Conservation (phyloP, 116 monocot genomes). For the Zostera marina region DNA sequence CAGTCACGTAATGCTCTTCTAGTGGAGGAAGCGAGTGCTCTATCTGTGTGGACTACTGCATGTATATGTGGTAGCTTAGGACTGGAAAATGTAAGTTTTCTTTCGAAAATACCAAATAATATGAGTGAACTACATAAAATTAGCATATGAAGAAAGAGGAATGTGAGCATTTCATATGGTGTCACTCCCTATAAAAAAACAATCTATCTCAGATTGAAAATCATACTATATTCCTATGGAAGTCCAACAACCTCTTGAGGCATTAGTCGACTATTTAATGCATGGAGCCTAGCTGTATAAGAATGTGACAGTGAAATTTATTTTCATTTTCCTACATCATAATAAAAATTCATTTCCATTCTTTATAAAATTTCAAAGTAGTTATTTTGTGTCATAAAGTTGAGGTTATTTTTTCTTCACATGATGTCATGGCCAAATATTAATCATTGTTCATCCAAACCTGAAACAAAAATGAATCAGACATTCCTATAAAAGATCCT, state of each 20-base stretch:
- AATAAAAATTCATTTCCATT: neutral
- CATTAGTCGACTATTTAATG: no score
- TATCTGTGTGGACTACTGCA: slow-evolving; percentile 90
- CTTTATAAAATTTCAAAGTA: neutral
- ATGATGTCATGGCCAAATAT: neutral
- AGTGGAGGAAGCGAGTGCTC: slow-evolving; percentile 78
- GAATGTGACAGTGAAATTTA: no score
- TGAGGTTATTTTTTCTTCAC: neutral
- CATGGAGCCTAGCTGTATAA: no score
- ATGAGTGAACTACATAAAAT: neutral
- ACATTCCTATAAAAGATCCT: no score
- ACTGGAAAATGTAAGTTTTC: slow-evolving; percentile 83
- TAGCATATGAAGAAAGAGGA: neutral
- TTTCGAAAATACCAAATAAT: neutral
- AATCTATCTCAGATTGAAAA: no score
- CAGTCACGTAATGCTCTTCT: slow-evolving; percentile 67
- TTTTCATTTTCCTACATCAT: neutral
- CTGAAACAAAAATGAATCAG: neutral
- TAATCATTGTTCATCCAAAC: neutral
- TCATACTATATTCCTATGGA: no score
- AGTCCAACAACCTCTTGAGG: no score
- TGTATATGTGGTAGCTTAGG: slow-evolving; percentile 87
- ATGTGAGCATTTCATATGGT: no score
- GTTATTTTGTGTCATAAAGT: neutral
- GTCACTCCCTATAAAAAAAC: no score